Percentiles rank a stretch among this genome's conserved stretches.
These are phyloP conservation scores for Gyromitra esculenta DNA, from an alignment of 2,329 filamentous ascomycete genomes.

Conservation along the genomic window DNA sequence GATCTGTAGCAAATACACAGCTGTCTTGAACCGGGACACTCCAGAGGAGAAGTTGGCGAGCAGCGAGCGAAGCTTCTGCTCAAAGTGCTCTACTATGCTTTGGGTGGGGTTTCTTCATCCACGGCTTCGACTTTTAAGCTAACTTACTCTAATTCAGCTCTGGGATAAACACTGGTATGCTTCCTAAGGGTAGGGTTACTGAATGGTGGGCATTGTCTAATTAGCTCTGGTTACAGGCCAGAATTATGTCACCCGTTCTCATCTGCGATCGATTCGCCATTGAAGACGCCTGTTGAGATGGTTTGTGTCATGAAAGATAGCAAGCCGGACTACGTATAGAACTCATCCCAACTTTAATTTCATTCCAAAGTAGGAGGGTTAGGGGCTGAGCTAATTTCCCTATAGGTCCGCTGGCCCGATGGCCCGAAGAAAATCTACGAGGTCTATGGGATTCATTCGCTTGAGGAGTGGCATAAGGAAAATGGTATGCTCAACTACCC, in stretches of 20 bases:
- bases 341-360: background rate
- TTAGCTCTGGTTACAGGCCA: slow-evolving; percentile 60
- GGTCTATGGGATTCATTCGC: slow-evolving; percentile 60
- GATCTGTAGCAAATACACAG: slow-evolving; percentile 62
- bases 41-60: slow-evolving; percentile 60
- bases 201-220: background rate
- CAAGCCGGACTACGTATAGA: slow-evolving; percentile 61
- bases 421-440: slow-evolving; percentile 63
- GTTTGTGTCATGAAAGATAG: slow-evolving; percentile 63
- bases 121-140: background rate
- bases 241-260: slow-evolving; percentile 66
- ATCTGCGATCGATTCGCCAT: slow-evolving; percentile 64
- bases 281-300: slow-evolving; percentile 64
- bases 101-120: slow-evolving; percentile 14
- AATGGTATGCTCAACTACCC: slow-evolving; percentile 55
- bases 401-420: slow-evolving; percentile 63
- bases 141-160: slow-evolving; percentile 63
- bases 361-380: background rate
- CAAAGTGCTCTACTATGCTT: slow-evolving; percentile 61
- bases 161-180: slow-evolving; percentile 59
- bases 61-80: slow-evolving; percentile 64
- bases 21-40: slow-evolving; percentile 62
- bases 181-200: background rate
- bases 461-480: slow-evolving; percentile 64
- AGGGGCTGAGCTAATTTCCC: background rate